These are phyloP conservation scores for Cladophialophora exuberans DNA, from an alignment of 2,329 filamentous ascomycete species.

Conservation along the genomic window DNA sequence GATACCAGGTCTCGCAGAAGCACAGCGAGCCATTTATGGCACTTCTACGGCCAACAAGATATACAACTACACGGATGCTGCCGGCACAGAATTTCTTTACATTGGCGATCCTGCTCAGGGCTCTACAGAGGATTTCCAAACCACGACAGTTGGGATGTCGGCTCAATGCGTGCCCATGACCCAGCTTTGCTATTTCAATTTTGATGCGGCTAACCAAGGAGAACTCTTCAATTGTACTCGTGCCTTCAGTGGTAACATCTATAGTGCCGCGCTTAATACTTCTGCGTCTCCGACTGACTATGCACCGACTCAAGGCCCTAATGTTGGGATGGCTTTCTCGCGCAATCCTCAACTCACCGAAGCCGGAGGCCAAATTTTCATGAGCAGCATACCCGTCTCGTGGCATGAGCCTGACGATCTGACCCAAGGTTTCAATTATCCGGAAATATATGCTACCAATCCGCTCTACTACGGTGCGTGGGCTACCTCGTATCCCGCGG, in stretches of 20 bases:
- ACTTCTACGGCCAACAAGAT: not conserved
- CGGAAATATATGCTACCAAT: constrained; percentile 8
- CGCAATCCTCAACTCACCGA: not conserved
- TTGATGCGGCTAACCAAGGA: not conserved
- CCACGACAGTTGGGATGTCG: not conserved
- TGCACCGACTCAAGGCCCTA: not conserved
- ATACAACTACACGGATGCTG: not conserved
- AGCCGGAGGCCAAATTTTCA: not conserved
- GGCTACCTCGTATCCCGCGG: not conserved
- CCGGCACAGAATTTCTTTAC: not conserved
- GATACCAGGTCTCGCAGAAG: not conserved
- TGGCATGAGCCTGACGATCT: not conserved
- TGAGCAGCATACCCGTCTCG: not conserved
- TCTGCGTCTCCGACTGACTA: not conserved
- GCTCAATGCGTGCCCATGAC: constrained; percentile 3
- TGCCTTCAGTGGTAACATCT: not conserved
- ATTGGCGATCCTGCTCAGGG: not conserved
- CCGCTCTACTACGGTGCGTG: not conserved
- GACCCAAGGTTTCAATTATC: not conserved
- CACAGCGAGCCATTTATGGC: not conserved
- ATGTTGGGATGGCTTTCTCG: not conserved
- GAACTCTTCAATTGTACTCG: not conserved
- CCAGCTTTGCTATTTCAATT: constrained; percentile 9
- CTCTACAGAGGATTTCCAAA: not conserved
- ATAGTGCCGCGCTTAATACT: not conserved